Base-by-base conservation (phyloP, 139 green algal species). In the Mesotaenium endlicherianum region DNA sequence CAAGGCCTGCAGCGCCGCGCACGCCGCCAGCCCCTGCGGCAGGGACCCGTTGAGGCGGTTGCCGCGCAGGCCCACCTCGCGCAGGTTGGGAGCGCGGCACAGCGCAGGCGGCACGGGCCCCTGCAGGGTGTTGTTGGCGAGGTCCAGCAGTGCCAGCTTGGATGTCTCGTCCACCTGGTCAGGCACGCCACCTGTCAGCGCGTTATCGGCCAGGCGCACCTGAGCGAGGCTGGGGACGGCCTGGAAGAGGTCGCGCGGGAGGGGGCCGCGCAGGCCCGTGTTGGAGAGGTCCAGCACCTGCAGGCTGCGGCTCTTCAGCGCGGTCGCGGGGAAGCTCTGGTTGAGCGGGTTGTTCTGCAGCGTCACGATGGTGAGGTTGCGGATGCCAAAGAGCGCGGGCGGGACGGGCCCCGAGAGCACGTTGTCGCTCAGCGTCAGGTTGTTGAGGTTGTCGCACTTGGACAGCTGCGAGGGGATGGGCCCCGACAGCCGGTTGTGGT, bases 391-490 rank as follows among this genome's bases (percentile, higher is more conserved):
- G n/a, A 77, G 39, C 11, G 17, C 75, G 1, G 36, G 0, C 17
- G 78, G 78, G 67, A 85, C 38, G 40, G 78, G 69, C 3, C 78
- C 78, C 8, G 80, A 76, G 26, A 86, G 74, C 3, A 11, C 40
- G 49, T 86, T 81, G 42, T 36, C 20, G 49, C 80, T 86, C 4
- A 86, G 80, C 8, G 39, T 67, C n/a, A 86, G 16, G 1, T 86
- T 44, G 16, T 11, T 45, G 34, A 86, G 36, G 42, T 47, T 70
- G 42, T 45, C 36, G 6, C 70, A 78, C 30, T 70, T 81, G 43
- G 17, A 43, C 14, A 81, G 74, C 43, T 81, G 6, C 38, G 43
- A 4, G 3, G 74, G 74, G 20, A 81, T 72, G 3, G 40, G 74
- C 20, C 74, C 74, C 8, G 59, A 38, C 6, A 71, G 59, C 26